A percentile compares a stretch with the other conserved stretches of the same genome.
Evolutionary conservation across 106 monocot genomes (phyloP).

Genomic region (Phalaenopsis aphrodite): DNA sequence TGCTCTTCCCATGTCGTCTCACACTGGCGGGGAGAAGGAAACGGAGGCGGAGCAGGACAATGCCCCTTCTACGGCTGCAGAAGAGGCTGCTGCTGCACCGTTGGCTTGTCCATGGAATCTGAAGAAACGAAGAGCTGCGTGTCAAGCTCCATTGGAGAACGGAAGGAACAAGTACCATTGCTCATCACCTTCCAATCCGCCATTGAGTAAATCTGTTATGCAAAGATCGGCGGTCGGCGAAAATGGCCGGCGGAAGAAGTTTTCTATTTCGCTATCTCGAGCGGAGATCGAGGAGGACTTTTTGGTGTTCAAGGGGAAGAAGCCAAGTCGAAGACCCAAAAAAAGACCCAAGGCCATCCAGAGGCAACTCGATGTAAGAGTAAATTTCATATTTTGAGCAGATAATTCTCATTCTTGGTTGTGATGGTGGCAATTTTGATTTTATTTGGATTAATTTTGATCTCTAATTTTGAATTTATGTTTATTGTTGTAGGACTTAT

Average conservation of each 20-base stretch:
- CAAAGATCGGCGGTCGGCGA: constrained; percentile 1
- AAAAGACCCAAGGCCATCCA: constrained; percentile 33
- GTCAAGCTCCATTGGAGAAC: constrained; percentile 10
- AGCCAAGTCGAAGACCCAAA: constrained; percentile 32
- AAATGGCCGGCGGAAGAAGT: constrained; percentile 2
- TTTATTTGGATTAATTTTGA: neutral
- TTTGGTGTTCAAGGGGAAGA: constrained; percentile 20
- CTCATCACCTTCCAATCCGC: neutral
- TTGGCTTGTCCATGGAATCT: constrained; percentile 48
- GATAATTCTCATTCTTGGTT: neutral
- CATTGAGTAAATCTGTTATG: neutral
- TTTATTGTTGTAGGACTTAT: constrained; percentile 13
- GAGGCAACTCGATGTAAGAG: constrained; percentile 35
- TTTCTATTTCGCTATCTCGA: constrained; percentile 20
- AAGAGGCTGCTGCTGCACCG: neutral
- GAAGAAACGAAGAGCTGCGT: constrained; percentile 30
- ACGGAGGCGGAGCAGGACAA: neutral
- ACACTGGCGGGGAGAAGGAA: no score
- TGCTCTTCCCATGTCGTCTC: neutral
- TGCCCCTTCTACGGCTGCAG: neutral
- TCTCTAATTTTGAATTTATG: neutral
- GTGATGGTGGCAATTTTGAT: neutral
- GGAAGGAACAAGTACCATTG: neutral
- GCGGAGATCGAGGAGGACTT: constrained; percentile 56
- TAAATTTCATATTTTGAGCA: neutral